Conservation (phyloP, 2,329 filamentous ascomycete genomes). For the Pseudocercospora macadamiae region DNA sequence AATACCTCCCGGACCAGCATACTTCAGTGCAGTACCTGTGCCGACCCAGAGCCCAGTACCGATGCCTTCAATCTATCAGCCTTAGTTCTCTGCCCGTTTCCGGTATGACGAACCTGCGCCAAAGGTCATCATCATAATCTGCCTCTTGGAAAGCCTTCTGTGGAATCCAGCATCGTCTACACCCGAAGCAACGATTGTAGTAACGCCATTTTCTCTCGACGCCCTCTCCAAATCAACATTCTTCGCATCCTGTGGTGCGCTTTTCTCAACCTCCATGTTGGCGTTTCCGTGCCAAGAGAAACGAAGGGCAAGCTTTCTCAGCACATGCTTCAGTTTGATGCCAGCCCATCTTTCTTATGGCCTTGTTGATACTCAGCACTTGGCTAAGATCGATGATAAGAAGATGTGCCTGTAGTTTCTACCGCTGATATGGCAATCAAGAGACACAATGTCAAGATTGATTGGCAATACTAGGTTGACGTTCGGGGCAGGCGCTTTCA, state of each 20-base stretch:
- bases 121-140: constrained; percentile 46
- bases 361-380: neutral
- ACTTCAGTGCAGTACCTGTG: constrained; percentile 40
- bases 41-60: constrained; percentile 43
- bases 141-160: constrained; percentile 37
- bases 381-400: neutral
- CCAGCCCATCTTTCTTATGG: neutral
- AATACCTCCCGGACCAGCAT: constrained; percentile 40
- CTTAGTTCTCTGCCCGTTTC: neutral
- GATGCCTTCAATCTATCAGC: constrained; percentile 27
- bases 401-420: neutral
- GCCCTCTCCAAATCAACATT: constrained; percentile 13
- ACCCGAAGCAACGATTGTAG: constrained; percentile 13
- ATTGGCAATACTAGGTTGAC: neutral
- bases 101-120: constrained; percentile 31
- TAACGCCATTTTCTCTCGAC: constrained; percentile 6
- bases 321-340: neutral
- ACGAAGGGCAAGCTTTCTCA: neutral
- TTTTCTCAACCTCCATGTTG: neutral
- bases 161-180: constrained; percentile 36
- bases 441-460: neutral
- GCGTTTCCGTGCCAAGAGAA: neutral
- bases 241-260: neutral
- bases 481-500: neutral
- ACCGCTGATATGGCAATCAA: neutral